These are phyloP conservation scores for Ilyonectria robusta DNA, from an alignment of 2,329 filamentous ascomycete genomes.

Conservation along the genomic window DNA sequence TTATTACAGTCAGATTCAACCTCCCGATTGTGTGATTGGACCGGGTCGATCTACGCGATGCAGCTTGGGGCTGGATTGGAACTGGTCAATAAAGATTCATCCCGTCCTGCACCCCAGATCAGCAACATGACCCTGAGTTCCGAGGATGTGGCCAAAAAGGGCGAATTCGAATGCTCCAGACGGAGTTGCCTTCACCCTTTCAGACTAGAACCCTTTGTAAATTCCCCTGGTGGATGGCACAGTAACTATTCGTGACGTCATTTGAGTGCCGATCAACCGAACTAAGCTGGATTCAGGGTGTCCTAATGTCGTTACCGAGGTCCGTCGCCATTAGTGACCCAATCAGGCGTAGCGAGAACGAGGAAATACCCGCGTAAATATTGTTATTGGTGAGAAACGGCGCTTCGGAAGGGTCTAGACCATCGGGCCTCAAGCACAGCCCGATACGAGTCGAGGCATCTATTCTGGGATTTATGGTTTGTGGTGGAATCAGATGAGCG, in stretches of 20 bases:
- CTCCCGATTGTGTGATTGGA: neutral
- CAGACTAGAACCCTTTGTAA: neutral
- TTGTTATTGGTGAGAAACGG: neutral
- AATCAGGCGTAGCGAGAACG: neutral
- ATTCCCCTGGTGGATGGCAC: neutral
- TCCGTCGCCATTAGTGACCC: neutral
- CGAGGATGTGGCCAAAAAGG: neutral
- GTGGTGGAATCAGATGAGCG: neutral
- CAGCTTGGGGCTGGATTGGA: neutral
- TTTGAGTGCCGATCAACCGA: neutral
- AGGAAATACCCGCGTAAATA: neutral
- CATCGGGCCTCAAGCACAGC: neutral
- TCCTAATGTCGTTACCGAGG: neutral
- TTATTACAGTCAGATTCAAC: neutral
- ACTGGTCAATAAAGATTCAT: neutral
- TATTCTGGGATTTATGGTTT: neutral
- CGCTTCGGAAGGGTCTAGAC: neutral
- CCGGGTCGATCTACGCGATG: neutral
- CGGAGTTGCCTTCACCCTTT: neutral
- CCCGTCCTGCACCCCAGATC: neutral
- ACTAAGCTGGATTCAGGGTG: neutral
- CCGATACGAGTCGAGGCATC: neutral
- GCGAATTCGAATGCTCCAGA: neutral
- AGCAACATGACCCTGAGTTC: neutral
- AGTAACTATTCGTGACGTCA: neutral